Evolutionary conservation across 106 monocot genomes (phyloP), one percentile per base, ranked within the genome.

Genomic region (Agapanthus africanus): DNA sequence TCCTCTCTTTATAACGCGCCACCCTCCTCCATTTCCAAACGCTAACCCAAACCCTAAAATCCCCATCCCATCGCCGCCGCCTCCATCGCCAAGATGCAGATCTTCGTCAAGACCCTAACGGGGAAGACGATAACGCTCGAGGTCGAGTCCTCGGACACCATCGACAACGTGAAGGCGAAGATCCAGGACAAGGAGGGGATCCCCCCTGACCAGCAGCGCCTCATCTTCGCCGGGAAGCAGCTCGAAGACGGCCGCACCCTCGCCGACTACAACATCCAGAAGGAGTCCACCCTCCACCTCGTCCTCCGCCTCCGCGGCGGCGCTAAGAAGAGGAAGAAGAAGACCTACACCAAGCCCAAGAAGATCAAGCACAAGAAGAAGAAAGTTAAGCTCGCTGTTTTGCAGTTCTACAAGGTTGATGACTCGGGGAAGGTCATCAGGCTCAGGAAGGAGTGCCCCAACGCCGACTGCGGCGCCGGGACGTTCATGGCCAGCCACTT

Each of bases 281-380:
- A n/a, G n/a, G 79, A 79, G 39, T 79, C 74, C 5, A 79, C 79
- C 16, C 74, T 79, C 1, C 74, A 79, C 33, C 70, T 79, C 23
- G 79, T 79, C 31, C 63, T 74, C 23, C 73, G 79, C 7, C 63
- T 79, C 62, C 46, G 74, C 19, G 79, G 79, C 7, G 79, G 79
- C 2, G 79, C 79, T 22, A 79, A 79, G 74, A 79, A 79, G 74
- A 44, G 79, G 38, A 79, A 79, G 79, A 79, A 79, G 79, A 79
- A 79, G 79, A 74, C 74, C 1, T 79, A 79, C 74, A 79, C 79
- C 69, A 79, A 79, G 74, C 79, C 79, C 40, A 79, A 79, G 70
- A 79, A 79, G 74, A 69, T 70, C 3, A 79, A 79, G 73, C 79
- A 79, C 79, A 79, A 79, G 70, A 54, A 79, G 34, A 79, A 79